Evolutionary conservation across 169 alveolate species (phyloP).

Genomic region (Plasmodium chabaudi): DNA sequence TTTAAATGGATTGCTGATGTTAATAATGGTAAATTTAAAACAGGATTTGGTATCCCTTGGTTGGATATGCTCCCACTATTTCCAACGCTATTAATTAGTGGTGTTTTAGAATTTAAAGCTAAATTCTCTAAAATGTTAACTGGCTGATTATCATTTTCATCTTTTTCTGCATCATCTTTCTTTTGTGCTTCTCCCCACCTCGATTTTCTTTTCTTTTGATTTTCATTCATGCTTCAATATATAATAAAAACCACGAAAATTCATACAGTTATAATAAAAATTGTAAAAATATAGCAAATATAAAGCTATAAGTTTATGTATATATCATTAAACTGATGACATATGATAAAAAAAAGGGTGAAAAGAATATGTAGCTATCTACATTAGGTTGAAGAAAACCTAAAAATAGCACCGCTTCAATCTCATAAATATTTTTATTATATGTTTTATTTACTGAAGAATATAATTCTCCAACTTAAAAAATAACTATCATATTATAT

Average conservation of each 20-base stretch:
- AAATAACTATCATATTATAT: not conserved
- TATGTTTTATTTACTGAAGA: no score
- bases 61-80: not conserved
- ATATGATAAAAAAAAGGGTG: no score
- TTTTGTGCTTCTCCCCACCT: slow-evolving; percentile 76
- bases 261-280: no score
- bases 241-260: no score
- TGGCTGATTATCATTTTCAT: not conserved
- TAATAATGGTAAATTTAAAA: slow-evolving; percentile 3
- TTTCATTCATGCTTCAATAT: slow-evolving; percentile 24
- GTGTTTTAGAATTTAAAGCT: not conserved
- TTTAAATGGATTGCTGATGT: slow-evolving; percentile 34
- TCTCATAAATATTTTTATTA: no score
- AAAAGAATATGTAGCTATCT: no score
- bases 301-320: no score
- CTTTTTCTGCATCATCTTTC: slow-evolving; percentile 11
- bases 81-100: not conserved
- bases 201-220: slow-evolving; percentile 52
- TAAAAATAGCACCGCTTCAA: no score
- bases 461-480: no score
- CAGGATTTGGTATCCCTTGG: slow-evolving; percentile 6
- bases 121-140: slow-evolving; percentile 32
- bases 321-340: no score
- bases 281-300: no score
- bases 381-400: no score